A percentile compares a stretch with the other conserved stretches of the same genome.
phyloP scores from a whole-genome alignment of 495 filamentous ascomycete genomes.

The Pyrenula massariospora region DNA sequence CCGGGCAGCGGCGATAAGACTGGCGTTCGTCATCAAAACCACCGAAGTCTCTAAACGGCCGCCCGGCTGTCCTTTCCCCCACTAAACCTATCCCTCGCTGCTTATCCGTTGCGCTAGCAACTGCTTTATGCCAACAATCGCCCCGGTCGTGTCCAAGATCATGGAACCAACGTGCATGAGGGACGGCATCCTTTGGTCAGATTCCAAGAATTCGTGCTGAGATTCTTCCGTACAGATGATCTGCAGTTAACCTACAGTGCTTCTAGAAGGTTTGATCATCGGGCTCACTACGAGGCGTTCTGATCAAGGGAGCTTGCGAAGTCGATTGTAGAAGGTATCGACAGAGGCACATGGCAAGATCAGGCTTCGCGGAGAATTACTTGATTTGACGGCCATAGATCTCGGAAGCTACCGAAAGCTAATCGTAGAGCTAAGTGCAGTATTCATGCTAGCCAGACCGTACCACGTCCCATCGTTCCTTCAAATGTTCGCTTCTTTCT shows the following conservation, averaged over 20 bases:
- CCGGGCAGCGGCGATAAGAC: not conserved
- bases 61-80: too few relatives aligned
- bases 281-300: not conserved
- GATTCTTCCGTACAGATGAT: not conserved
- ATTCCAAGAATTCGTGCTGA: not conserved
- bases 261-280: not conserved
- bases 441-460: too few relatives aligned
- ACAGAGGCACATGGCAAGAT: too few relatives aligned
- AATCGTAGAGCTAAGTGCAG: too few relatives aligned
- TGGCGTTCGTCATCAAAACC: not conserved
- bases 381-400: too few relatives aligned
- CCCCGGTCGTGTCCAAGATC: not conserved
- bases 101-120: not conserved
- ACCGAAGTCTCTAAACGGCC: not conserved
- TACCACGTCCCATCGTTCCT: too few relatives aligned
- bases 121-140: not conserved
- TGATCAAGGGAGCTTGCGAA: too few relatives aligned
- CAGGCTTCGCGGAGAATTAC: too few relatives aligned
- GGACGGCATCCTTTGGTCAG: not conserved
- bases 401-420: too few relatives aligned
- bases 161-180: not conserved
- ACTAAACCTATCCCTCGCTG: not conserved
- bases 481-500: not conserved
- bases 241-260: not conserved
- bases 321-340: too few relatives aligned